A percentile compares a stretch with the other conserved stretches of the same genome.
phyloP scores from a whole-genome alignment of 2,329 filamentous ascomycete species.

The Claviceps sp. region DNA sequence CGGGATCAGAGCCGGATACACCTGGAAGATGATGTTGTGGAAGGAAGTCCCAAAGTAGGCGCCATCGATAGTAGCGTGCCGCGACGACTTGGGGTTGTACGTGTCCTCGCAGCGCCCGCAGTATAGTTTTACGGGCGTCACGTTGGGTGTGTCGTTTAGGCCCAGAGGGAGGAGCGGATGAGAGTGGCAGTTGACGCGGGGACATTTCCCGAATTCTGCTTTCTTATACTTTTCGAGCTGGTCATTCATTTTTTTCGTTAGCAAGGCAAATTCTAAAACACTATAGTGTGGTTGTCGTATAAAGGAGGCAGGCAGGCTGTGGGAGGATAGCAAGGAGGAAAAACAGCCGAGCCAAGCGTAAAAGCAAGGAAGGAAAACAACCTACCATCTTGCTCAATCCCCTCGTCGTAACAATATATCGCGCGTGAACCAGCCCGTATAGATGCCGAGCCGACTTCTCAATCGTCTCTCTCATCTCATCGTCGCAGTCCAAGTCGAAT shows the following conservation, averaged over 20 bases:
- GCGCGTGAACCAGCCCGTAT: constrained; percentile 89
- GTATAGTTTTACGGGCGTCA: constrained; percentile 91
- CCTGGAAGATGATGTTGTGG: constrained; percentile 98
- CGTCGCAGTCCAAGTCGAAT: constrained; percentile 96
- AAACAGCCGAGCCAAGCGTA: not conserved
- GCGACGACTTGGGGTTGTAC: constrained; percentile 96
- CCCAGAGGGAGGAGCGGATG: constrained; percentile 93
- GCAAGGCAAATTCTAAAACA: too few relatives aligned
- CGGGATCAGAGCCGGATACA: constrained; percentile 83
- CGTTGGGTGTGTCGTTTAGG: constrained; percentile 74
- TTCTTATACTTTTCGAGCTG: constrained; percentile 99
- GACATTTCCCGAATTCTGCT: constrained; percentile 94
- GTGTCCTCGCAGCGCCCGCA: constrained; percentile 95
- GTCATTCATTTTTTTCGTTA: too few relatives aligned
- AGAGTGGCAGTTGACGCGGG: constrained; percentile 85
- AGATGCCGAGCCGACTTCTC: constrained; percentile 94
- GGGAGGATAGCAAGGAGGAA: not conserved
- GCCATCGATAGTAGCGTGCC: constrained; percentile 88
- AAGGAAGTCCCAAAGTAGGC: constrained; percentile 98
- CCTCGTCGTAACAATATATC: constrained; percentile 92
- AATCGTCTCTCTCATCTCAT: constrained; percentile 95
- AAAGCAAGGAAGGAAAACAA: constrained; percentile 1
- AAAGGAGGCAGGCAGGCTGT: not conserved
- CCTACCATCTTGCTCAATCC: constrained; percentile 91
- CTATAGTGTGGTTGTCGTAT: not conserved